These are phyloP conservation scores for Solanum pinnatisectum DNA, from an alignment of 257 asterid genomes.

Conservation along the genomic window DNA sequence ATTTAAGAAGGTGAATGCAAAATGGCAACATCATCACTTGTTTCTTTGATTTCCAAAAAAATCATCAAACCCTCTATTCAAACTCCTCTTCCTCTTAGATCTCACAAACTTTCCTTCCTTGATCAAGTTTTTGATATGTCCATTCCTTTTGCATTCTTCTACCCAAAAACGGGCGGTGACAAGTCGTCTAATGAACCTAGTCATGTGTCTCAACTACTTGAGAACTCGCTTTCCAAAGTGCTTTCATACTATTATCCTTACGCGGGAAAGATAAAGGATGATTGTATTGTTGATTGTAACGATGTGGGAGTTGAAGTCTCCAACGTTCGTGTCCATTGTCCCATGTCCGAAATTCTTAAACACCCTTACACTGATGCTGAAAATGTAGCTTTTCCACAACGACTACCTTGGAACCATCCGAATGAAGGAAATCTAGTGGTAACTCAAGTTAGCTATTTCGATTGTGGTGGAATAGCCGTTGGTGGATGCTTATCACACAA, in stretches of 20 bases:
- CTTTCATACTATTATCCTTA: background rate
- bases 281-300: background rate
- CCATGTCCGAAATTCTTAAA: background rate
- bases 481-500: background rate
- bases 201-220: background rate
- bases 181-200: background rate
- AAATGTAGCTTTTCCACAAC: background rate
- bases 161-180: background rate
- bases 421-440: background rate
- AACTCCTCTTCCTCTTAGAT: background rate
- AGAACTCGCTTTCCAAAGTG: background rate
- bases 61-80: background rate
- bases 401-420: background rate
- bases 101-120: slow-evolving; percentile 4
- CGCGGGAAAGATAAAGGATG: background rate
- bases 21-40: background rate
- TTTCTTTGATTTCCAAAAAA: background rate
- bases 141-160: slow-evolving; percentile 1
- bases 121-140: background rate
- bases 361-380: background rate
- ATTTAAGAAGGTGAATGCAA: background rate
- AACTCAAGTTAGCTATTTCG: background rate
- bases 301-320: background rate
- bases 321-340: background rate
- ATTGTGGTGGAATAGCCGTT: background rate